A percentile compares a stretch with the other conserved stretches of the same genome.
These are phyloP conservation scores for Decorospora gaudefroyi DNA, from an alignment of 2,329 filamentous ascomycete species.

Conservation along the genomic window DNA sequence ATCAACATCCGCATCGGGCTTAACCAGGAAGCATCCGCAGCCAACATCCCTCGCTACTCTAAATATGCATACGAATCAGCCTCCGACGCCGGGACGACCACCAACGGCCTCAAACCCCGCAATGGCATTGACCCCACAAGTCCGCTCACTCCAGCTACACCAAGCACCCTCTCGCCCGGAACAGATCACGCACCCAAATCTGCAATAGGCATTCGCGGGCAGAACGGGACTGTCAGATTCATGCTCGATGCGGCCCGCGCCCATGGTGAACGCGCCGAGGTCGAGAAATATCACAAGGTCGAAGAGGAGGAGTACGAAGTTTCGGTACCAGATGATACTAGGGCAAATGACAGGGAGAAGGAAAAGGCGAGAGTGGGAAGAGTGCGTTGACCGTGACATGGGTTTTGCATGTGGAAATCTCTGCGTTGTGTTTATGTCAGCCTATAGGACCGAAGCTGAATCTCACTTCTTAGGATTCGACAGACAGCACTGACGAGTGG, in stretches of 20 bases:
- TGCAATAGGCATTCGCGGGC: constrained; percentile 48
- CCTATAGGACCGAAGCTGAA: constrained; percentile 1
- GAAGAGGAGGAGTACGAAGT: constrained; percentile 81
- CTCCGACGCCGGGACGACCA: constrained; percentile 16
- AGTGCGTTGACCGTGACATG: constrained; percentile 38
- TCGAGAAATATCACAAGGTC: constrained; percentile 70
- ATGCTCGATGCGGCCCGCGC: constrained; percentile 82
- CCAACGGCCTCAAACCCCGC: constrained; percentile 36
- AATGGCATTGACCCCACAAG: constrained; percentile 44
- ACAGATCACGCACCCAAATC: constrained; percentile 42
- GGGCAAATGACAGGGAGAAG: constrained; percentile 25
- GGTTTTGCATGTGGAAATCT: constrained; percentile 16
- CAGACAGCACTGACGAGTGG: neutral
- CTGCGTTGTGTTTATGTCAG: constrained; percentile 2
- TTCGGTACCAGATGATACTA: constrained; percentile 55
- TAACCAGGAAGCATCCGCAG: constrained; percentile 76
- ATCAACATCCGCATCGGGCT: constrained; percentile 84
- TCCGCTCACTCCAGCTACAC: constrained; percentile 52
- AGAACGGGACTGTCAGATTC: constrained; percentile 81
- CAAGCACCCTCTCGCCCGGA: constrained; percentile 50
- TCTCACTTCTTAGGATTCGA: constrained; percentile 1
- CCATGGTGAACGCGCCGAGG: constrained; percentile 68
- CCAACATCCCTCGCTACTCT: constrained; percentile 65
- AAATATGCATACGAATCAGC: constrained; percentile 42
- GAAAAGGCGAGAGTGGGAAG: constrained; percentile 26